Conservation (phyloP, 345 rosid genomes). For the Abelmoschus esculentus region DNA sequence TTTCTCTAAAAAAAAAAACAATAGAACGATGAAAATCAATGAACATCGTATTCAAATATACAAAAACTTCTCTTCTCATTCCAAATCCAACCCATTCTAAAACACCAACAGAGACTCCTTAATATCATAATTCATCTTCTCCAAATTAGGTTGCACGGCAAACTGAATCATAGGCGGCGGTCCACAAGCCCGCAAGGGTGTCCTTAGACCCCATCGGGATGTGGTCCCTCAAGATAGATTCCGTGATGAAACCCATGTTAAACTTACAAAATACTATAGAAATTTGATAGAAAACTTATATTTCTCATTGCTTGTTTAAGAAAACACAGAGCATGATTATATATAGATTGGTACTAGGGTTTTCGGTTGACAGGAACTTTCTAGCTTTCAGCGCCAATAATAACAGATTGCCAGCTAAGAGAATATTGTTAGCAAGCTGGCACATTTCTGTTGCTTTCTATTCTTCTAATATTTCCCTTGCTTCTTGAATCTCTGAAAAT, state of each 20-base stretch:
- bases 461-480: too few relatives aligned
- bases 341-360: too few relatives aligned
- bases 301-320: too few relatives aligned
- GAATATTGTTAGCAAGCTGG: too few relatives aligned
- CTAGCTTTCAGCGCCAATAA: too few relatives aligned
- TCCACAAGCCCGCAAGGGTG: conserved; percentile 77
- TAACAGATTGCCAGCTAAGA: too few relatives aligned
- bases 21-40: neutral
- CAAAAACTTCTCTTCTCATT: neutral
- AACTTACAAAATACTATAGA: too few relatives aligned
- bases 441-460: too few relatives aligned
- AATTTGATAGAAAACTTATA: too few relatives aligned
- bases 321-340: too few relatives aligned
- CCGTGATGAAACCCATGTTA: conserved; percentile 65
- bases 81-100: conserved; percentile 16
- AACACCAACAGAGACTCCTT: conserved; percentile 62
- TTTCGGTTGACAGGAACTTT: too few relatives aligned
- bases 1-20: neutral
- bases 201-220: conserved; percentile 52
- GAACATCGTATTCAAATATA: neutral
- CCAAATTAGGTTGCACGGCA: conserved; percentile 82
- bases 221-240: conserved; percentile 53
- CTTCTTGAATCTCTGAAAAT: too few relatives aligned
- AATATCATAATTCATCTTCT: conserved; percentile 73
- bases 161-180: conserved; percentile 90